Percentiles rank a stretch among this genome's conserved stretches.
Conservation (phyloP, 352 stramenopile genomes). For the Halophytophthora polymorphica region DNA sequence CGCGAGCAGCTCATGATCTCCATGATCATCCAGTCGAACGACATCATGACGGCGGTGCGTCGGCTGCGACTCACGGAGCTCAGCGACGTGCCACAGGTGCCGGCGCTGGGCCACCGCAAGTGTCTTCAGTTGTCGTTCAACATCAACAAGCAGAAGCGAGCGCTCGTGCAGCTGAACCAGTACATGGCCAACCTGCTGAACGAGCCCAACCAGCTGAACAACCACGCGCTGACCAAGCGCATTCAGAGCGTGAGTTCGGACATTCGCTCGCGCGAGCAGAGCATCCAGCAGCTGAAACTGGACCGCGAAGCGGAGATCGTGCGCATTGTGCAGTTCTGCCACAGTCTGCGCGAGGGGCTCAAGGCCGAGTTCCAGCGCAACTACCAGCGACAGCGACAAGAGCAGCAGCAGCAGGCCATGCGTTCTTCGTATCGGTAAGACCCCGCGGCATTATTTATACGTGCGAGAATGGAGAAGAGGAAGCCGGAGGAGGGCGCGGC, state of each 20-base stretch:
- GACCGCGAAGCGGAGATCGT: constrained; percentile 65
- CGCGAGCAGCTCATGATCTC: constrained; percentile 43
- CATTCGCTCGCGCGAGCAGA: constrained; percentile 46
- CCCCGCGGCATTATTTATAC: no score
- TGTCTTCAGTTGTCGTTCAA: constrained; percentile 49
- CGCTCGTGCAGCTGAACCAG: constrained; percentile 33
- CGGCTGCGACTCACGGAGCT: constrained; percentile 47
- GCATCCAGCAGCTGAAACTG: constrained; percentile 37
- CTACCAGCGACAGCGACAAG: constrained; percentile 26
- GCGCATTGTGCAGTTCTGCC: constrained; percentile 69
- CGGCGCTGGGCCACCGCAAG: constrained; percentile 48
- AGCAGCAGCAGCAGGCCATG: constrained; percentile 21
- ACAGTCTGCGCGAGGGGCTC: constrained; percentile 41
- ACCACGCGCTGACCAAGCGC: constrained; percentile 33
- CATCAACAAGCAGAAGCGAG: constrained; percentile 40
- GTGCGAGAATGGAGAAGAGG: constrained; percentile 3
- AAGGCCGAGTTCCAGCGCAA: constrained; percentile 36
- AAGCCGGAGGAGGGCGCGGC: not conserved
- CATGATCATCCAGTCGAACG: constrained; percentile 50
- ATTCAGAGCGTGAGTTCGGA: constrained; percentile 41
- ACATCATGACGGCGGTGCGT: constrained; percentile 56
- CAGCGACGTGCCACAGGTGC: constrained; percentile 58
- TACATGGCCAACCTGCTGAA: constrained; percentile 39
- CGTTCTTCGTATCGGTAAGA: constrained; percentile 16
- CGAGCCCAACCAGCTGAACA: constrained; percentile 21